Conservation (phyloP, 306 rosid species). For the Potentilla sterilis region DNA sequence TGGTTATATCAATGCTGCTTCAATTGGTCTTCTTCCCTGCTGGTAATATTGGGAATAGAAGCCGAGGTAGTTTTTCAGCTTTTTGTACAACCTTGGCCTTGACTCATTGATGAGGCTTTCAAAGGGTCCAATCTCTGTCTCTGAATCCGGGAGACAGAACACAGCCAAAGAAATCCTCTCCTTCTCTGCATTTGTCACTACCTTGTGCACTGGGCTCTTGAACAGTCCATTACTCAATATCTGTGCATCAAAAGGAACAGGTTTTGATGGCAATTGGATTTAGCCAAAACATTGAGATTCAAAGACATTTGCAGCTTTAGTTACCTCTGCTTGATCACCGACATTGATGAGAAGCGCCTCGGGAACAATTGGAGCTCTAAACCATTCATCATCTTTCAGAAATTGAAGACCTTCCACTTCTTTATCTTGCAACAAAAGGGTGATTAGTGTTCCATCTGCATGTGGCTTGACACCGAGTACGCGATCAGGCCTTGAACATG, state of each 20-base stretch:
- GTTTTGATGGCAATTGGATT: background rate
- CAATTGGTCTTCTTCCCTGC: constrained; percentile 56
- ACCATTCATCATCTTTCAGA: background rate
- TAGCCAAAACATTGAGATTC: background rate
- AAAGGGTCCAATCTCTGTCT: constrained; percentile 52
- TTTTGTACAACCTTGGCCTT: constrained; percentile 47
- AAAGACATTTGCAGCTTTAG: background rate
- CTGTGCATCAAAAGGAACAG: background rate
- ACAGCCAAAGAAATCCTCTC: constrained; percentile 57
- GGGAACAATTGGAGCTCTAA: background rate
- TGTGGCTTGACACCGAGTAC: constrained; percentile 23
- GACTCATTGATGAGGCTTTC: constrained; percentile 43
- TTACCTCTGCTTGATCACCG: background rate
- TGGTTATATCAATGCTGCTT: constrained; percentile 42
- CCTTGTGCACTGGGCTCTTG: constrained; percentile 70
- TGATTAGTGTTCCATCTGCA: constrained; percentile 14
- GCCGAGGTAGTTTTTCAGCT: constrained; percentile 37
- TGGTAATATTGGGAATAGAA: constrained; percentile 60
- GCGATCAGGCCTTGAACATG: background rate
- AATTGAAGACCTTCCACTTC: constrained; percentile 17
- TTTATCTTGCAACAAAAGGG: constrained; percentile 27
- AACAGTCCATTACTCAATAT: constrained; percentile 57
- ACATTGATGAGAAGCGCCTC: background rate
- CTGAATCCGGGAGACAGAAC: constrained; percentile 45
- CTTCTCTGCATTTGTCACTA: constrained; percentile 42